Conservation (phyloP, 2,329 filamentous ascomycete species). For the Hypoxylon sp. region DNA sequence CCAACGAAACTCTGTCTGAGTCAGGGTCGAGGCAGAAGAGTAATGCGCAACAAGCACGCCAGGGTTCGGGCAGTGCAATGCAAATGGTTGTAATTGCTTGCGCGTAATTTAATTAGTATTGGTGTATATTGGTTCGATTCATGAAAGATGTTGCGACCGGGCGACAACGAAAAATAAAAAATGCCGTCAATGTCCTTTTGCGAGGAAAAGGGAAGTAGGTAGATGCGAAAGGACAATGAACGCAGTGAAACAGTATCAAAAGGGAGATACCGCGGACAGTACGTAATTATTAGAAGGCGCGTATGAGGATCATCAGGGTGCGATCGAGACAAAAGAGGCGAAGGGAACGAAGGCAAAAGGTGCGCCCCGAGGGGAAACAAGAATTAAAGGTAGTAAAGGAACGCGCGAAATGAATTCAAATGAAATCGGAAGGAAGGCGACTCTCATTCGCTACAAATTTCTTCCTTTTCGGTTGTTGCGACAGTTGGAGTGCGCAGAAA, state of each 20-base stretch:
- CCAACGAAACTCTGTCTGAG: slow-evolving; percentile 56
- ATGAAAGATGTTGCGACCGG: slow-evolving; percentile 48
- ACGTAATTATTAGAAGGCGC: slow-evolving; percentile 45
- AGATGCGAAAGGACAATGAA: slow-evolving; percentile 34
- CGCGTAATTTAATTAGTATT: slow-evolving; percentile 44
- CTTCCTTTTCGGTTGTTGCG: slow-evolving; percentile 37
- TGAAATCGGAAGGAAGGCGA: slow-evolving; percentile 46
- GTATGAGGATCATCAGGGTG: slow-evolving; percentile 44
- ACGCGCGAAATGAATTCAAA: slow-evolving; percentile 53
- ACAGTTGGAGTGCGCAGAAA: slow-evolving; percentile 34
- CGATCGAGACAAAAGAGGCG: slow-evolving; percentile 33
- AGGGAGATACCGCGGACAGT: slow-evolving; percentile 24
- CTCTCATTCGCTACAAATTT: slow-evolving; percentile 44
- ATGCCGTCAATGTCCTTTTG: slow-evolving; percentile 35
- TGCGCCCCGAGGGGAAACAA: slow-evolving; percentile 33
- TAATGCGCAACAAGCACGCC: slow-evolving; percentile 47
- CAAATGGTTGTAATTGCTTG: slow-evolving; percentile 34
- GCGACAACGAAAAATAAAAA: slow-evolving; percentile 37
- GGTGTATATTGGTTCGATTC: slow-evolving; percentile 32
- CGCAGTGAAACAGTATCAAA: slow-evolving; percentile 35
- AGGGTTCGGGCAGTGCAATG: slow-evolving; percentile 36
- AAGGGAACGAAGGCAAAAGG: slow-evolving; percentile 37
- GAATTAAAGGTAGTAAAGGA: slow-evolving; percentile 52
- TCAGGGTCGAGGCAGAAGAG: slow-evolving; percentile 49
- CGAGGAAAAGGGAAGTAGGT: slow-evolving; percentile 33